Percentiles rank a stretch among this genome's conserved stretches.
phyloP scores from a whole-genome alignment of 2,329 filamentous ascomycete genomes.

The Nothophaeocryptopus gaeumannii region DNA sequence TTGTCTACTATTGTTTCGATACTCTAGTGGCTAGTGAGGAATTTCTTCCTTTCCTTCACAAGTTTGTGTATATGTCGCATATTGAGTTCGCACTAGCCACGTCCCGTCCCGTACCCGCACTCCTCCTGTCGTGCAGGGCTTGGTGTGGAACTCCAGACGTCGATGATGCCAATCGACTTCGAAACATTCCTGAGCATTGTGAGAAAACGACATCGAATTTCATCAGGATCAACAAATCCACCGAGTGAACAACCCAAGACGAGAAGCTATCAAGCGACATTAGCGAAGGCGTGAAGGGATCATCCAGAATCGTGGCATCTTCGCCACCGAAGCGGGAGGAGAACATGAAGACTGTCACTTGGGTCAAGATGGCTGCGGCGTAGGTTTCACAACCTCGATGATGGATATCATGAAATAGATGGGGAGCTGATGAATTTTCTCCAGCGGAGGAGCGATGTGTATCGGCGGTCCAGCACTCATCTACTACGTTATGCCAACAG shows the following conservation, averaged over 20 bases:
- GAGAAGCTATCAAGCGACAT: neutral
- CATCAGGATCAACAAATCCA: neutral
- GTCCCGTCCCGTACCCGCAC: too few relatives aligned
- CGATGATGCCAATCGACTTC: slow-evolving; percentile 11
- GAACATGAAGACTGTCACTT: slow-evolving; percentile 49
- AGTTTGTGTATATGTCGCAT: too few relatives aligned
- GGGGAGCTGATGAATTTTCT: neutral
- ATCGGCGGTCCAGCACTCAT: slow-evolving; percentile 85
- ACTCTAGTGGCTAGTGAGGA: too few relatives aligned
- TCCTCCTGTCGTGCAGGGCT: neutral
- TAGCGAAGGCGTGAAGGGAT: neutral
- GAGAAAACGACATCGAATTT: neutral
- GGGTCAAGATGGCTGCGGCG: slow-evolving; percentile 68
- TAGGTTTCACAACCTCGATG: slow-evolving; percentile 45
- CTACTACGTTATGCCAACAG: slow-evolving; percentile 74
- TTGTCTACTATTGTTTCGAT: too few relatives aligned
- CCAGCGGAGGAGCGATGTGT: slow-evolving; percentile 67
- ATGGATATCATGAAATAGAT: neutral
- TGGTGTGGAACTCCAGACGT: neutral
- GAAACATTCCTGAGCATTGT: neutral
- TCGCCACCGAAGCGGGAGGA: slow-evolving; percentile 21
- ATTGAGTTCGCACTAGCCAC: too few relatives aligned
- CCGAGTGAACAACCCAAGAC: neutral
- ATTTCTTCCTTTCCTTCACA: too few relatives aligned
- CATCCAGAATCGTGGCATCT: neutral